Percentiles rank a stretch among this genome's conserved stretches.
Evolutionary conservation across 345 rosid species (phyloP).

Genomic region (Balakata baccata): DNA sequence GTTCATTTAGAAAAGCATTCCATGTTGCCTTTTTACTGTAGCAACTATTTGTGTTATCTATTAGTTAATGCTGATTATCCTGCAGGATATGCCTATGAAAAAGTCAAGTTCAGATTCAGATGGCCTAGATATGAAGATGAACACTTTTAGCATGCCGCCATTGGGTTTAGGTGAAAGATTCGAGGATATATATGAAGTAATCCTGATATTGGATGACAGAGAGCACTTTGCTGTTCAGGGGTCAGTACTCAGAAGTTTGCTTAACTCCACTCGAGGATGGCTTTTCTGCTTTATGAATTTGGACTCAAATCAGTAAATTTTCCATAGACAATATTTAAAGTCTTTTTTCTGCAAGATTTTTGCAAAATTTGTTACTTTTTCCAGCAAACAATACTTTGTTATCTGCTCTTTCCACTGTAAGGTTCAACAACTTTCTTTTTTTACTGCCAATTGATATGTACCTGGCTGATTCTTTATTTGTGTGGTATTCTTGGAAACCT

Average conservation of each 20-base stretch:
- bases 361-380: background rate
- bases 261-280: conserved; percentile 5
- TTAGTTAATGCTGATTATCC: conserved; percentile 3
- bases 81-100: conserved; percentile 27
- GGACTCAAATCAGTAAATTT: background rate
- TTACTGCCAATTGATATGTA: background rate
- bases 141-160: conserved; percentile 56
- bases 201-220: conserved; percentile 74
- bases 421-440: background rate
- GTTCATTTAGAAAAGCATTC: background rate
- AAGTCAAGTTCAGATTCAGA: conserved; percentile 34
- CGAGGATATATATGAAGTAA: conserved; percentile 69
- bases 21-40: background rate
- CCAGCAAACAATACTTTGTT: background rate
- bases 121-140: conserved; percentile 32
- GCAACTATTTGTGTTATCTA: conserved; percentile 4
- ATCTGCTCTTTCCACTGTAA: background rate
- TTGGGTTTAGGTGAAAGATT: conserved; percentile 68
- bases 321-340: background rate
- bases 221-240: conserved; percentile 72
- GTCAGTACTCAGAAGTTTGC: conserved; percentile 40
- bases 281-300: background rate
- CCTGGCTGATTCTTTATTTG: background rate
- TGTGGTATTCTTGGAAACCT: background rate
- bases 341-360: background rate